Conservation (phyloP, 1,284 basidiomycete species). For the Clitocybe nebularis region DNA sequence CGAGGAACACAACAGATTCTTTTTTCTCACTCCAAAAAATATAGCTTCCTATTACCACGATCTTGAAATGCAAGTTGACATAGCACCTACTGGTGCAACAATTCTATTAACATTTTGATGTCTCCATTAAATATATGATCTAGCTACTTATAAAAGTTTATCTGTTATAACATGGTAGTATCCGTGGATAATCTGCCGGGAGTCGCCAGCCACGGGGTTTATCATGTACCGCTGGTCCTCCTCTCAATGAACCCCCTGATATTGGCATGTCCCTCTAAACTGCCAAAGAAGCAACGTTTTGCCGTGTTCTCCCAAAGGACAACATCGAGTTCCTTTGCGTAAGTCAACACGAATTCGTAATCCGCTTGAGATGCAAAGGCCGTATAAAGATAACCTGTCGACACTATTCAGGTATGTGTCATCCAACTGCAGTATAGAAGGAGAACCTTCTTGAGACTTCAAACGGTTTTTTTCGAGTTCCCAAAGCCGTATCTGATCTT, state of each 20-base stretch:
- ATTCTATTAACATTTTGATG: too few species aligned
- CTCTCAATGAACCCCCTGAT: slow-evolving; percentile 80
- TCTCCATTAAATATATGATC: too few species aligned
- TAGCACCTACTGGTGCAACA: too few species aligned
- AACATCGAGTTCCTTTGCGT: slow-evolving; percentile 79
- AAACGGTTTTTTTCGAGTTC: slow-evolving; percentile 94
- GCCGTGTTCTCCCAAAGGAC: slow-evolving; percentile 74
- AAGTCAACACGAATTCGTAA: slow-evolving; percentile 83
- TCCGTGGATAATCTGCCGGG: too few species aligned
- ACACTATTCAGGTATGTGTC: slow-evolving; percentile 5
- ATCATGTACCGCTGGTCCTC: slow-evolving; percentile 35
- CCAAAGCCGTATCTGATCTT: slow-evolving; percentile 98
- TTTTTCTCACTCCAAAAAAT: too few species aligned
- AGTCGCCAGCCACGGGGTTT: too few species aligned
- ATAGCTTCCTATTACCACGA: too few species aligned
- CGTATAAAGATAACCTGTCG: slow-evolving; percentile 80
- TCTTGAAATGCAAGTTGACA: too few species aligned
- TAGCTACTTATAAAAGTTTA: too few species aligned
- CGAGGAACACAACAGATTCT: too few species aligned
- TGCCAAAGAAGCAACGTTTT: slow-evolving; percentile 82
- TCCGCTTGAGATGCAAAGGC: slow-evolving; percentile 84
- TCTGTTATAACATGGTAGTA: too few species aligned
- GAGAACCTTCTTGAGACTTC: slow-evolving; percentile 76
- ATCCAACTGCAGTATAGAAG: slow-evolving; percentile 16
- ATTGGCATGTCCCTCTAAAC: slow-evolving; percentile 72